Evolutionary conservation across 163 green algal species (phyloP).

Genomic region (Scenedesmus sp.): DNA sequence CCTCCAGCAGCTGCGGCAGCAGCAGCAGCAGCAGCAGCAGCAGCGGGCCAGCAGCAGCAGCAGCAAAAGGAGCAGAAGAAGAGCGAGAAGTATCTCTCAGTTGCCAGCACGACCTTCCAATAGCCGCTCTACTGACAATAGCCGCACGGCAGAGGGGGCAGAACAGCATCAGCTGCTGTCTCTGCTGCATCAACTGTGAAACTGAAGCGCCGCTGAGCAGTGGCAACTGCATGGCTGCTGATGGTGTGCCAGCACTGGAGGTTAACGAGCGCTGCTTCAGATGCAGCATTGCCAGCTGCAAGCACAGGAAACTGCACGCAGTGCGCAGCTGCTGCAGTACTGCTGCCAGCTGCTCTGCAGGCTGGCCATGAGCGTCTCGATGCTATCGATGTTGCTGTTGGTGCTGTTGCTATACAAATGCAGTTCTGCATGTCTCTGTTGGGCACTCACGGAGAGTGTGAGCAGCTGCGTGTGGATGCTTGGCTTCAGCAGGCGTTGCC

Average conservation of each 20-base stretch:
- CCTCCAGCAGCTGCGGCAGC: slow-evolving; percentile 65
- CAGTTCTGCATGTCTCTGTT: background rate
- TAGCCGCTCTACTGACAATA: no score
- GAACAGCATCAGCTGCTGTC: background rate
- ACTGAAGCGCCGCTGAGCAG: background rate
- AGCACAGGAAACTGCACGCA: background rate
- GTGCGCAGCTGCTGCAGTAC: background rate
- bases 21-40: background rate
- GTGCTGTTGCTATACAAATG: no score
- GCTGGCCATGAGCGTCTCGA: background rate
- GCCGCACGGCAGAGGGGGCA: no score
- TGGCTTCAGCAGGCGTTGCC: slow-evolving; percentile 29
- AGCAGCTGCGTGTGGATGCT: slow-evolving; percentile 63
- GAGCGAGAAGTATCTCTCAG: no score
- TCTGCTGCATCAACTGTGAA: background rate
- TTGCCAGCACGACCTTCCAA: no score
- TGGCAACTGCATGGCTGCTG: no score
- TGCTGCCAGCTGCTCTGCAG: background rate
- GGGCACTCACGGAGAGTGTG: slow-evolving; percentile 58
- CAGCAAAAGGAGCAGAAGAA: background rate
- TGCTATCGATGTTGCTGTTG: background rate
- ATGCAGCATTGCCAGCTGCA: background rate
- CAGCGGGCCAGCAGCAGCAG: background rate
- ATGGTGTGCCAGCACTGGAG: no score
- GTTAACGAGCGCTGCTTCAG: background rate